Evolutionary conservation across 2,329 filamentous ascomycete genomes (phyloP), one percentile per base, ranked within the genome.

Genomic region (Cadophora gregata): DNA sequence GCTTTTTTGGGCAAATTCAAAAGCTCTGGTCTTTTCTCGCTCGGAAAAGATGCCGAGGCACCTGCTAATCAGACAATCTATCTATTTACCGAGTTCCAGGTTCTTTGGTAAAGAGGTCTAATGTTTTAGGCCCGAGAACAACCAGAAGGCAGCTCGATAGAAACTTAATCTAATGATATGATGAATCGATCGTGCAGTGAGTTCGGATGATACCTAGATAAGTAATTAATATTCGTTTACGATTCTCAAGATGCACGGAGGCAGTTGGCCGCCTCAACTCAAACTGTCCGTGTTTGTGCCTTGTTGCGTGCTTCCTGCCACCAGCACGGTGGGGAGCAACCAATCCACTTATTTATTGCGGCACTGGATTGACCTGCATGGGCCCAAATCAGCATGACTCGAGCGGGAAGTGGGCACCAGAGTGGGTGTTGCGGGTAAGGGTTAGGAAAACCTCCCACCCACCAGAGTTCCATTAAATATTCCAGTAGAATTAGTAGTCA

Each of bases 351-450:
- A 21, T 51, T 51, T 51, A 21, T 51, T 51, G 48, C 48, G 48
- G 48, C 48, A 51, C 48, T 51, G 48, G 48, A n/a, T 47, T 47
- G 6, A 10, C 48, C 14, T 51, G 14, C 29, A 47, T n/a, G 42
- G n/a, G 29, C 51, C 51, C 31, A 36, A 55, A 55, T 36, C 51
- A 33, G 51, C 51, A 55, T 55, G 51, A 55, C 51, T 55, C 51
- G 51, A 55, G 51, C 51, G 51, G 51, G 51, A 55, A 55, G 51
- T 55, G 51, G 51, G 51, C 4, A 36, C 25, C n/a, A 47, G 42
- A 47, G 42, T 47, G 42, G 42, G 42, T 47, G n/a, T 21, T 21
- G 42, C 19, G 42, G 38, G 14, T 16, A 16, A 19, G 14, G 33
- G 33, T 42, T 16, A 42, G 38, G 38, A 42, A 16, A 42, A 42